Evolutionary conservation across 352 stramenopile genomes (phyloP).

Genomic region (Elongisporangium anandrum): DNA sequence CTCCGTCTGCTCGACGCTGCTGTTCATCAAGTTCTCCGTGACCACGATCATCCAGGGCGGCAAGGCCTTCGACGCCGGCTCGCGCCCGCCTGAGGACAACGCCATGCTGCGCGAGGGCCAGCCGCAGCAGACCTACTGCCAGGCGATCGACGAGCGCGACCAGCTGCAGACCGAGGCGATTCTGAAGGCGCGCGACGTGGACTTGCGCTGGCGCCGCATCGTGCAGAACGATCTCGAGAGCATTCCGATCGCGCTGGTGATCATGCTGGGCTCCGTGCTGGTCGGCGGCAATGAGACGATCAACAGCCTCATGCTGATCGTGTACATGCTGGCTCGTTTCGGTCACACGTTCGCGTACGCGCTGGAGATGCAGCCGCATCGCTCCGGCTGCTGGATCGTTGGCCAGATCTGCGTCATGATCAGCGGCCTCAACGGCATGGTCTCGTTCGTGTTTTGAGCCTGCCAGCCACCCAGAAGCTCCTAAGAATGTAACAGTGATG

Average conservation of each 20-base stretch:
- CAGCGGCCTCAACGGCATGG: conserved; percentile 28
- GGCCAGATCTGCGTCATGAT: conserved; percentile 34
- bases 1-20: conserved; percentile 19
- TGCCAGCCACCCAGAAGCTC: not conserved
- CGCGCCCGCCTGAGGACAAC: conserved; percentile 29
- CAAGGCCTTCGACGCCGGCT: conserved; percentile 23
- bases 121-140: not conserved
- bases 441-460: conserved; percentile 21
- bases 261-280: conserved; percentile 23
- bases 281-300: conserved; percentile 27
- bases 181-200: conserved; percentile 22
- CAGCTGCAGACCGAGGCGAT: conserved; percentile 3
- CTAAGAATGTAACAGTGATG: not conserved
- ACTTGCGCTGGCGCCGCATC: conserved; percentile 42
- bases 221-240: conserved; percentile 47
- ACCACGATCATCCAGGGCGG: conserved; percentile 25
- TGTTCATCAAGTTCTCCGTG: conserved; percentile 26
- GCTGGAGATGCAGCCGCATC: conserved; percentile 29
- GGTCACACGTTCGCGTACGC: conserved; percentile 33
- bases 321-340: conserved; percentile 28
- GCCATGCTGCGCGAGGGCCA: conserved; percentile 5
- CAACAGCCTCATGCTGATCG: conserved; percentile 29
- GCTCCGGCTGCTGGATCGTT: conserved; percentile 21
- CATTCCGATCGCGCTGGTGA: conserved; percentile 30
- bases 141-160: conserved; percentile 3